Evolutionary conservation across 257 asterid genomes (phyloP).

Genomic region (Gardenia jasminoides): DNA sequence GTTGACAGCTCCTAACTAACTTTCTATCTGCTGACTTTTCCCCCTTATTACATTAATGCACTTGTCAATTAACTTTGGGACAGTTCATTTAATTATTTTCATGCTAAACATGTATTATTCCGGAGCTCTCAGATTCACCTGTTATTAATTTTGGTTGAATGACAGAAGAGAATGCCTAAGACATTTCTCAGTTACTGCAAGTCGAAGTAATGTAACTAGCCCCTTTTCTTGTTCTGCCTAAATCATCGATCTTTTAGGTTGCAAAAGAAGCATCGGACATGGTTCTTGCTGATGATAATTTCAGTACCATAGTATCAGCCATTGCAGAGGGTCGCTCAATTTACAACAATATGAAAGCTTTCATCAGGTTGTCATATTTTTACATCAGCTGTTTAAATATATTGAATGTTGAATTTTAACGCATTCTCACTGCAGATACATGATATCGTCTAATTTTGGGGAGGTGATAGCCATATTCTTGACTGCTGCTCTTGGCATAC

Average conservation of each 20-base stretch:
- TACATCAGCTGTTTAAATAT: background rate
- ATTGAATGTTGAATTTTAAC: conserved; percentile 2
- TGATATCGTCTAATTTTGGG: conserved; percentile 91
- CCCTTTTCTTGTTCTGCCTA: background rate
- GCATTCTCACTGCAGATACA: conserved; percentile 50
- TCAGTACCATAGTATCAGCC: conserved; percentile 85
- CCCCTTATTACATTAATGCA: no score
- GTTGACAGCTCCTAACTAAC: no score
- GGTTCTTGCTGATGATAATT: conserved; percentile 93
- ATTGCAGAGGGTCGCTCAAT: conserved; percentile 88
- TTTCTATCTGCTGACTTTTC: no score
- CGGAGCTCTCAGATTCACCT: background rate
- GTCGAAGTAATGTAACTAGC: background rate
- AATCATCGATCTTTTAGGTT: conserved; percentile 45
- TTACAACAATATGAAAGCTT: conserved; percentile 92
- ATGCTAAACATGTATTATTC: no score
- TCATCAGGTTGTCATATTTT: conserved; percentile 54
- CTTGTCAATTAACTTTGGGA: no score
- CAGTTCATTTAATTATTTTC: no score
- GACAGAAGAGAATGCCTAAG: background rate
- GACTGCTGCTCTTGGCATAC: conserved; percentile 81
- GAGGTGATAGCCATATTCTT: conserved; percentile 86
- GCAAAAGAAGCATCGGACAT: conserved; percentile 89
- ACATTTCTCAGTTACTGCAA: background rate
- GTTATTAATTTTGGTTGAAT: background rate